Evolutionary conservation across 495 filamentous ascomycete species (phyloP), one percentile per base, ranked within the genome.

Genomic region (Lophiotrema nucula): DNA sequence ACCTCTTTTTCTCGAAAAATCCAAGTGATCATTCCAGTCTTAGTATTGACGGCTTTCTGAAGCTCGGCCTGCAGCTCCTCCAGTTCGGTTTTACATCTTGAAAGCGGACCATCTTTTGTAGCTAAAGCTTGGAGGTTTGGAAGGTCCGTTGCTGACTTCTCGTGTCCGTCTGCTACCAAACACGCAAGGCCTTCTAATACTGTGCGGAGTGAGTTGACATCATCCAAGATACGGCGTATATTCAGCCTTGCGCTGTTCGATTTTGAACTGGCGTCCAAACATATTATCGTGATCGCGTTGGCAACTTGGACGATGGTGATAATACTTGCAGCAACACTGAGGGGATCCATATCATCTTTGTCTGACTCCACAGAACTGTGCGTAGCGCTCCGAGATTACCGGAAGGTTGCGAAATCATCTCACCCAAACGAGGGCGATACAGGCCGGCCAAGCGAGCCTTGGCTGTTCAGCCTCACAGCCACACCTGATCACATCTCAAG

Each of bases 251-350:
- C 54, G 33, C 23, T 24, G 2, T 35, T 57, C 19, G 39, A 8
- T 11, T 8, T 27, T 2, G 54, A 41, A 15, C 31, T 33, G 1
- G 46, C 16, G 12, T 50, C 35, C 15, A 48, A 44, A 28, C 31
- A 42, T 18, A 49, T 2, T 23, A 15, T 22, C 21, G 22, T 42
- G 8, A 57, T 18, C 24, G 33, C 50, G 5, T 50, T 18, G 3
- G 54, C 23, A n/a, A 57, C 4, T 22, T 49, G 33, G 3, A 57
- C 23, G 19, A 50, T 21, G 24, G 47, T 33, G 16, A 58, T 58
- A 24, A 58, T 33, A 21, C 46, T 50, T 15, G 55, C 47, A 33
- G 55, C 52, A 1, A 35, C 12, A n/a, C 55, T 52, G 5, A 58
- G 27, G 1, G 39, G 24, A n/a, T 58, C 47, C 47, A 58, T 58